phyloP scores from a whole-genome alignment of 768 basidiomycete species.

The Tricholomella constricta region DNA sequence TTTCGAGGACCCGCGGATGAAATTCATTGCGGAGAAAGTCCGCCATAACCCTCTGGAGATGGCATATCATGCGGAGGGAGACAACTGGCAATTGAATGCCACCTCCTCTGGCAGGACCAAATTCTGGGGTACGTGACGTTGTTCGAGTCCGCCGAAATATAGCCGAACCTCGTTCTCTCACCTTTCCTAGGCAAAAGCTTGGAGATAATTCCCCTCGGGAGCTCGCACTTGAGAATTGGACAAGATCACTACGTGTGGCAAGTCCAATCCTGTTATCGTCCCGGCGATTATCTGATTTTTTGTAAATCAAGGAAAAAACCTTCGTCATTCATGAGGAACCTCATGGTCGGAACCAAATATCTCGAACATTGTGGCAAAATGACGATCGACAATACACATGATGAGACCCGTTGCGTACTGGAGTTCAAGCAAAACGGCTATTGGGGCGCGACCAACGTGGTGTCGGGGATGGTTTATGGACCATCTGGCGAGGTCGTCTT shows the following conservation, averaged over 20 bases:
- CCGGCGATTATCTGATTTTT: background rate
- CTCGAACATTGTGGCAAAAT: slow-evolving; percentile 84
- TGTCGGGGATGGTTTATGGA: slow-evolving; percentile 61
- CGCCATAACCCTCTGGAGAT: slow-evolving; percentile 82
- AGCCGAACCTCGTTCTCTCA: slow-evolving; percentile 16
- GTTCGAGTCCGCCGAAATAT: slow-evolving; percentile 6
- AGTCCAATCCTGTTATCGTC: slow-evolving; percentile 18
- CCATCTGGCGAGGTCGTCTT: slow-evolving; percentile 54
- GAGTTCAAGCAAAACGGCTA: slow-evolving; percentile 88
- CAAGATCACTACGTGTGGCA: slow-evolving; percentile 74
- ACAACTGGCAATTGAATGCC: slow-evolving; percentile 72
- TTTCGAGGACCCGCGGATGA: slow-evolving; percentile 80
- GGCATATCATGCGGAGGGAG: slow-evolving; percentile 83
- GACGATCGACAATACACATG: slow-evolving; percentile 65
- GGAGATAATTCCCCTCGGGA: slow-evolving; percentile 83
- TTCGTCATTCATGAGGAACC: slow-evolving; percentile 85
- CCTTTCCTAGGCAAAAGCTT: slow-evolving; percentile 80
- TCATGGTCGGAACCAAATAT: slow-evolving; percentile 91
- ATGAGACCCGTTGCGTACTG: slow-evolving; percentile 60
- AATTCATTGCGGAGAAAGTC: slow-evolving; percentile 87
- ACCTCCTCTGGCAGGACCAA: slow-evolving; percentile 85
- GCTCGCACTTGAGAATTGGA: slow-evolving; percentile 65
- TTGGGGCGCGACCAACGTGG: slow-evolving; percentile 76
- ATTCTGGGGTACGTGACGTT: slow-evolving; percentile 76
- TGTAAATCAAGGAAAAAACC: slow-evolving; percentile 68